These are phyloP conservation scores for Cornus controversa DNA, from an alignment of 148 eudicot genomes.

Conservation along the genomic window DNA sequence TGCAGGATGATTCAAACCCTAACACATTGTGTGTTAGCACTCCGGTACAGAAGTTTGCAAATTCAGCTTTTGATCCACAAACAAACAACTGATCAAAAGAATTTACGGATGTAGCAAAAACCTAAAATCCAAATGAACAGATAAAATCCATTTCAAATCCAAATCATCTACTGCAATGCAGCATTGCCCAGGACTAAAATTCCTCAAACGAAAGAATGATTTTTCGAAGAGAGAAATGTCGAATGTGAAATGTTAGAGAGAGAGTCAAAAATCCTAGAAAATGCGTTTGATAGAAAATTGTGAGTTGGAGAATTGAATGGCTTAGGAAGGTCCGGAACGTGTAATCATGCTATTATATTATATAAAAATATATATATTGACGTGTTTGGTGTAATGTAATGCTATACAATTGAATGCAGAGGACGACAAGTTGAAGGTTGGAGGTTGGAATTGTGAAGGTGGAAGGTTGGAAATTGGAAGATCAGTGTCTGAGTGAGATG, in stretches of 20 bases:
- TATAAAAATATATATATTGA: no score
- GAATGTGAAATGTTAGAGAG: background rate
- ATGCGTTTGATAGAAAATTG: background rate
- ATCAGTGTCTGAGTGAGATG: no score
- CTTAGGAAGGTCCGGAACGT: no score
- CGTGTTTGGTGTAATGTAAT: no score
- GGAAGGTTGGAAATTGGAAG: no score
- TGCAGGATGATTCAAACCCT: background rate
- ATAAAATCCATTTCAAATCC: background rate
- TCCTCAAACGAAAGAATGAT: no score
- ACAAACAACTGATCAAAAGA: background rate
- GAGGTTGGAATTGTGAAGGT: no score
- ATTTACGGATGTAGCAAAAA: background rate
- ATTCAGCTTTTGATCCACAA: background rate
- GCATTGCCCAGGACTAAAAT: background rate
- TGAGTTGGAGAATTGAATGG: background rate
- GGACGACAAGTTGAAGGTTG: no score
- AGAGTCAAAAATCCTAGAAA: background rate
- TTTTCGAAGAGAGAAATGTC: background rate
- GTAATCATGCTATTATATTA: no score
- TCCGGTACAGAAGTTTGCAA: background rate
- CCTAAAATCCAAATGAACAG: background rate
- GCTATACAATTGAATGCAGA: no score
- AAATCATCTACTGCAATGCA: background rate
- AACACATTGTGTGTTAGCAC: no score